phyloP scores from a whole-genome alignment of 768 basidiomycete genomes.

The Lanmaoa rubissima region DNA sequence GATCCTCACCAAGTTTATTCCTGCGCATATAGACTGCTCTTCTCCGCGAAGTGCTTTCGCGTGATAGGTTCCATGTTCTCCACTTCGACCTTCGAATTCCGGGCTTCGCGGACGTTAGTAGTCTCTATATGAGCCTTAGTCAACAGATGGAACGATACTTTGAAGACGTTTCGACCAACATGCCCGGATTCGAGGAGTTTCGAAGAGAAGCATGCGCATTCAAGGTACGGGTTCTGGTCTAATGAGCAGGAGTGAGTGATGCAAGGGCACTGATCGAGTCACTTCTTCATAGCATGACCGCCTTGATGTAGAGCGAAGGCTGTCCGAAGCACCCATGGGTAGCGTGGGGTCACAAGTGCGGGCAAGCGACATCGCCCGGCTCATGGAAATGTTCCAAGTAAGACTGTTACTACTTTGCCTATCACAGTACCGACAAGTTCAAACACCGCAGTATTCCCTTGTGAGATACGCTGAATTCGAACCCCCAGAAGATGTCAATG shows the following conservation, averaged over 20 bases:
- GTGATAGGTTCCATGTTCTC: constrained; percentile 69
- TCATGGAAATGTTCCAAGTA: constrained; percentile 85
- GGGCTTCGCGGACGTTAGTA: constrained; percentile 78
- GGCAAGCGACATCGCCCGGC: constrained; percentile 75
- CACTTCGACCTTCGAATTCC: constrained; percentile 84
- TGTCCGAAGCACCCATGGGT: constrained; percentile 42
- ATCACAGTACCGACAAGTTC: neutral
- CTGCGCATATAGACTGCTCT: constrained; percentile 58
- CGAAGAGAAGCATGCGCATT: constrained; percentile 75
- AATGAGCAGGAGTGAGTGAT: neutral
- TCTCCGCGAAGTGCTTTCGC: constrained; percentile 71
- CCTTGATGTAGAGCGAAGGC: constrained; percentile 64
- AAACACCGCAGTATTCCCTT: constrained; percentile 52
- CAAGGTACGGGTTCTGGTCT: constrained; percentile 48
- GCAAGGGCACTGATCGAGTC: constrained; percentile 1
- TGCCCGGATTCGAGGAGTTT: constrained; percentile 68
- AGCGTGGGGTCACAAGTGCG: constrained; percentile 52
- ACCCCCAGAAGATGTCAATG: constrained; percentile 34
- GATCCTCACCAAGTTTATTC: neutral
- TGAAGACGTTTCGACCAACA: constrained; percentile 53
- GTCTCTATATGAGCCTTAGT: constrained; percentile 74
- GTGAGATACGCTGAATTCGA: constrained; percentile 73
- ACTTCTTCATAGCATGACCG: constrained; percentile 62
- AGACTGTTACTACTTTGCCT: constrained; percentile 1
- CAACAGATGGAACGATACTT: constrained; percentile 83